Base-by-base conservation (phyloP, 2,329 filamentous ascomycete species). In the Chaetothyriales sp. region DNA sequence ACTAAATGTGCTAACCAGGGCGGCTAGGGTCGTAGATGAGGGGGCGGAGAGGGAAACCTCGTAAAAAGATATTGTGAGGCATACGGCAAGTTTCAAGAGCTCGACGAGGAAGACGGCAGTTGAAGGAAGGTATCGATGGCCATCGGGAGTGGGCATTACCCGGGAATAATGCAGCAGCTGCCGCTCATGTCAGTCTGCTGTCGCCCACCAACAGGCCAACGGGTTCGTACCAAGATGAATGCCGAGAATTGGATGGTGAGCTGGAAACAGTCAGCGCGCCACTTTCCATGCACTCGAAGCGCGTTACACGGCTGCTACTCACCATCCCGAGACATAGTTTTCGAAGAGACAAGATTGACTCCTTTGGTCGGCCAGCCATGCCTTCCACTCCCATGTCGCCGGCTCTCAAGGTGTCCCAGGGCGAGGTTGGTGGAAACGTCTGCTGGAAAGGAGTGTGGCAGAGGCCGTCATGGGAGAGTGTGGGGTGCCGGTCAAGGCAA, bases 71-170 rank as follows among this genome's bases (percentile, higher is more conserved):
- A 95, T 83, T 5, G 86, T 88, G 44, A 95, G 73, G 60, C 86
- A 94, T 51, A 97, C 81, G 40, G 82, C 79, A 33, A 97, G 77
- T 69, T 97, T 97, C 62, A 95, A 78, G 46, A 95, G 77, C 70
- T 98, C 92, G 67, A 89, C 92, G 57, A 97, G 76, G 66, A 97
- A 87, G 51, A 98, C 87, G 44, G 90, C 89, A 8, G 92, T 97
- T 44, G 89, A 95, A 43, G 90, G 83, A 61, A 92, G 87, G 69
- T 95, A 97, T 65, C 89, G 83, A 64, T 89, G 86, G 59, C 88
- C 86, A 65, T 83, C 82, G 8, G 78, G 75, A 8, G 82, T 77
- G n/a, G 89, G 85, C 89, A 95, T 95, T 55, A 94, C 82, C 58
- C 89, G 81, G 28, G 89, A 95, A 69, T 97, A 95, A 71, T 95